A percentile compares a stretch with the other conserved stretches of the same genome.
These are phyloP conservation scores for Lepidium campestre DNA, from an alignment of 441 rosid genomes.

Conservation along the genomic window DNA sequence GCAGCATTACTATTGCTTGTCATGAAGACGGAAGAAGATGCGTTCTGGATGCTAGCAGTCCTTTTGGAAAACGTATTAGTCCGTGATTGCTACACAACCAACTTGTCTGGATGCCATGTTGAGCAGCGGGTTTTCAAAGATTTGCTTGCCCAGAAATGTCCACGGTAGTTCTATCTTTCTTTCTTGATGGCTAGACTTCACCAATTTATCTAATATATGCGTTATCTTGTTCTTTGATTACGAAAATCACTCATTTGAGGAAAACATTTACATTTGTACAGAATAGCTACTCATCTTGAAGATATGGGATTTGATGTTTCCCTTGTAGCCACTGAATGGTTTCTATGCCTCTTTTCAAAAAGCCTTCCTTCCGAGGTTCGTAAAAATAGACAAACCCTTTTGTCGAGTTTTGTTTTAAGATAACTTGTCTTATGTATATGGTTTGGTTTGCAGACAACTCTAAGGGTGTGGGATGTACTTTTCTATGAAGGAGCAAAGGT, in stretches of 20 bases:
- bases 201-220: background rate
- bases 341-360: conserved; percentile 93
- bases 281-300: conserved; percentile 87
- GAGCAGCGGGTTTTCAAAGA: conserved; percentile 97
- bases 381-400: background rate
- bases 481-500: conserved; percentile 97
- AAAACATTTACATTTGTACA: conserved; percentile 27
- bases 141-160: conserved; percentile 76
- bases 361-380: conserved; percentile 97
- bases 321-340: conserved; percentile 98
- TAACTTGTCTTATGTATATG: background rate
- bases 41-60: conserved; percentile 97
- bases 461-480: conserved; percentile 96
- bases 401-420: background rate
- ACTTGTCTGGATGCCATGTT: conserved; percentile 94
- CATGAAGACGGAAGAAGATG: conserved; percentile 99
- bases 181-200: background rate
- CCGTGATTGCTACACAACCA: conserved; percentile 88
- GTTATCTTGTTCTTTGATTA: conserved; percentile 2
- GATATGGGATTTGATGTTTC: conserved; percentile 89
- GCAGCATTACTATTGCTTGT: conserved; percentile 91
- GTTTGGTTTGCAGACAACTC: conserved; percentile 60
- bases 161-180: conserved; percentile 41
- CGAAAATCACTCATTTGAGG: background rate
- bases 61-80: conserved; percentile 91